phyloP scores from a whole-genome alignment of 2,329 filamentous ascomycete genomes.

The Diplocarpon mali region DNA sequence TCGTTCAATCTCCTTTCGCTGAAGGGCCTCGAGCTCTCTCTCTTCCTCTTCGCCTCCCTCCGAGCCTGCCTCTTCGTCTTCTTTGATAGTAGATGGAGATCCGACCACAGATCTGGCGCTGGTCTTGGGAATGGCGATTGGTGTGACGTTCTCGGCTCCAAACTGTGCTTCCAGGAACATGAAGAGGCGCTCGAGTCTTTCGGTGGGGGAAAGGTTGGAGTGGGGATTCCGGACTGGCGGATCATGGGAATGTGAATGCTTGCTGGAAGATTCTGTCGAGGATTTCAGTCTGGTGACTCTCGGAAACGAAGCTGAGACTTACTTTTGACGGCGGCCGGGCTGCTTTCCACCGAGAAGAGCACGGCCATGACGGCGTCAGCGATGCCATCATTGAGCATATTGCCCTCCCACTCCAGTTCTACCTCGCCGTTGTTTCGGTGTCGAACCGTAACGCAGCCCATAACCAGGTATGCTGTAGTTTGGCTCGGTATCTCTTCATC shows the following conservation, averaged over 20 bases:
- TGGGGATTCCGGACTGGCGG: conserved; percentile 57
- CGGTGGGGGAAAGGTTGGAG: conserved; percentile 56
- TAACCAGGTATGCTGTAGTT: conserved; percentile 55
- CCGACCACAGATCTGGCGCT: conserved; percentile 29
- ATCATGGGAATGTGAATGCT: conserved; percentile 41
- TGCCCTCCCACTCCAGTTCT: conserved; percentile 94
- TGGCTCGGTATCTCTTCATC: conserved; percentile 52
- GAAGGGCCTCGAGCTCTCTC: conserved; percentile 27
- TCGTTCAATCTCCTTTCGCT: conserved; percentile 58
- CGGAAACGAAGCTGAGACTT: conserved; percentile 27
- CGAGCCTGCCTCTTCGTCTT: conserved; percentile 17
- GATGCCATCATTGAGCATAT: conserved; percentile 93
- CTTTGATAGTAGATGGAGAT: conserved; percentile 13
- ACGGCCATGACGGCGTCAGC: conserved; percentile 96
- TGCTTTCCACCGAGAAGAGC: conserved; percentile 83
- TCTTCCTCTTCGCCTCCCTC: conserved; percentile 28
- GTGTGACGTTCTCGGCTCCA: conserved; percentile 68
- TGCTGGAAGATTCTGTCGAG: conserved; percentile 45
- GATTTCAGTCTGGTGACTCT: conserved; percentile 10
- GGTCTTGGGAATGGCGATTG: conserved; percentile 57
- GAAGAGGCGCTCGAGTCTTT: conserved; percentile 74
- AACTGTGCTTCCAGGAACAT: conserved; percentile 98
- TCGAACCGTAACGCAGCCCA: conserved; percentile 82
- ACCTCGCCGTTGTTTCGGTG: conserved; percentile 69
- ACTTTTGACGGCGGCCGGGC: conserved; percentile 89